Evolutionary conservation across 805 yeast species (phyloP), one percentile per base, ranked within the genome.

Genomic region (Blastobotrys terrestris): DNA sequence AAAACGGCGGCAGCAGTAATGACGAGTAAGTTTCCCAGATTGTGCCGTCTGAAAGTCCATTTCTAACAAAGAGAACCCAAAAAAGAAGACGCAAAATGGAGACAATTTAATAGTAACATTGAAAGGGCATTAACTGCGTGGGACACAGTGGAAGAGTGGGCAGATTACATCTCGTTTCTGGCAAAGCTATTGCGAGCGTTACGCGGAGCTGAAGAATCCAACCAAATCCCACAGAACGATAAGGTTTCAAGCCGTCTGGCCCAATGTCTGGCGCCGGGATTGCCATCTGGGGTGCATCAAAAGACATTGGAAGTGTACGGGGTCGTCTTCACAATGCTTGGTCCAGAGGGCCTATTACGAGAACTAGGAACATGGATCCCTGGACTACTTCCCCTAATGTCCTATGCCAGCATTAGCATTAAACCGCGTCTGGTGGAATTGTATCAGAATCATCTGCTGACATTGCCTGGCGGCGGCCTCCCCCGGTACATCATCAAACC

Each of bases 251-350:
- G 79, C 55, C 75, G 85, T 42, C 73, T 94, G 49, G 80, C 96
- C 0, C 80, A 84, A 43, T 94, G 98, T 55, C 71, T 92, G 26
- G 81, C 90, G 1, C 84, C 95, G 0, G 76, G 76, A 49, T 74
- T 94, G 8, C 99, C 99, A 0, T 87, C 95, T 48, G 99, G 99
- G 6, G 99, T 94, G 0, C 99, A 94, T 66, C 86, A 85, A 59
- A 94, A 89, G 64, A 78, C 97, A 0, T 69, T 94, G 42, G 88
- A 84, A 53, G 80, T 91, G 1, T 94, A 91, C 66, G 81, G 78
- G 19, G 71, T 73, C 50, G 78, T 92, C 1, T 88, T 94, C 69
- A 75, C 75, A 39, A 77, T 81, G 31, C 69, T 92, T 39, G 84
- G 85, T 1, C 63, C 67, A 0, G 80, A 77, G 3, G 69, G 77